Percentiles rank a stretch among this genome's conserved stretches.
phyloP scores from a whole-genome alignment of 2,329 filamentous ascomycete species.

The Clonostachys rosea region DNA sequence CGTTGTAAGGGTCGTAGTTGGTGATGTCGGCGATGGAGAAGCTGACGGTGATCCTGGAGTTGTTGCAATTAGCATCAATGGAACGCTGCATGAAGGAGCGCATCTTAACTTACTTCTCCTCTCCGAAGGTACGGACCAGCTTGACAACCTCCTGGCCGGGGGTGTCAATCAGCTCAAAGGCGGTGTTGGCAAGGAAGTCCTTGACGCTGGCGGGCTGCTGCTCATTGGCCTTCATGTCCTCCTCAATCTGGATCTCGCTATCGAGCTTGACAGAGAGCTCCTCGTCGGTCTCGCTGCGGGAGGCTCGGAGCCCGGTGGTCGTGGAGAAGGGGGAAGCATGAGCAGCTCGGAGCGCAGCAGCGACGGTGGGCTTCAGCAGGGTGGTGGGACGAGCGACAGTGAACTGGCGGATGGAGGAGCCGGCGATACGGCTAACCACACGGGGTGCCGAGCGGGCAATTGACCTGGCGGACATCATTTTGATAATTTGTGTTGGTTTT shows the following conservation, averaged over 20 bases:
- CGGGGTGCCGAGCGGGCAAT: constrained; percentile 65
- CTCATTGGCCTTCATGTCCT: constrained; percentile 69
- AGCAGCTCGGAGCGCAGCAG: constrained; percentile 19
- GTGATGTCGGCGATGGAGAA: constrained; percentile 35
- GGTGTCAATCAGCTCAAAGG: constrained; percentile 78
- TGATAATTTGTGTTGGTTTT: constrained; percentile 13
- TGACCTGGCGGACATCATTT: constrained; percentile 67
- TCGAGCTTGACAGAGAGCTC: constrained; percentile 85
- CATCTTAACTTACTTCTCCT: constrained; percentile 70
- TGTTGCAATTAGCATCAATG: neutral
- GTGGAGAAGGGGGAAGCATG: constrained; percentile 49
- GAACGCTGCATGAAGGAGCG: neutral
- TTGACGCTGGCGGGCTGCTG: constrained; percentile 73
- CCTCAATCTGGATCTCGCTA: constrained; percentile 79
- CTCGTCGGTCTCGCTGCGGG: constrained; percentile 56
- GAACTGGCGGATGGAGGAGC: constrained; percentile 44
- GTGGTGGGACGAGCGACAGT: constrained; percentile 37
- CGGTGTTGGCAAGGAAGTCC: constrained; percentile 82
- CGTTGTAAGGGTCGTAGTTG: constrained; percentile 29
- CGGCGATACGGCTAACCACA: constrained; percentile 52
- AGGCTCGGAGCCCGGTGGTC: constrained; percentile 30
- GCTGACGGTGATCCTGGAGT: constrained; percentile 33
- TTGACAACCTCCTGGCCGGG: constrained; percentile 84
- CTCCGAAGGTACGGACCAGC: constrained; percentile 75
- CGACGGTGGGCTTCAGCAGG: constrained; percentile 17